These are phyloP conservation scores for Arachnomyces sp. DNA, from an alignment of 2,329 filamentous ascomycete species.

Conservation along the genomic window DNA sequence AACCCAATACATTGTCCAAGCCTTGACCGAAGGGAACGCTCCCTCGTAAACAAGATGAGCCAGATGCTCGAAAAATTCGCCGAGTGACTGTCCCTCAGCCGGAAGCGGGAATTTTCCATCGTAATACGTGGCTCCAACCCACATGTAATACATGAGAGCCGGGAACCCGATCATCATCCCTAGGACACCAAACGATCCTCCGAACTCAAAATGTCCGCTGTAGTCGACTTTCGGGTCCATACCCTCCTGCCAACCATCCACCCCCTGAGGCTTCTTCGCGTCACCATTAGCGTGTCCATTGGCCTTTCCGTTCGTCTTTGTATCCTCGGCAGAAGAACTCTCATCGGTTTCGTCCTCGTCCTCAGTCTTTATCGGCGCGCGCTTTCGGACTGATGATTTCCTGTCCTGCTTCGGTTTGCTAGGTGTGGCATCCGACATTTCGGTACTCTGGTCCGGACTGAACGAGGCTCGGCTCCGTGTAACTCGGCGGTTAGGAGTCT, in stretches of 20 bases:
- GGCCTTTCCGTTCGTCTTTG: constrained; percentile 12
- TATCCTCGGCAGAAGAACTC: constrained; percentile 14
- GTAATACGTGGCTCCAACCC: constrained; percentile 92
- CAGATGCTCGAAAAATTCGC: constrained; percentile 66
- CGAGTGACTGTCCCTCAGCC: constrained; percentile 56
- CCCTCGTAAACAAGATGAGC: constrained; percentile 67
- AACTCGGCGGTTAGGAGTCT: constrained; percentile 42
- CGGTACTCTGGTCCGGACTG: constrained; percentile 24
- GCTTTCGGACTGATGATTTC: constrained; percentile 24
- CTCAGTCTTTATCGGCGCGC: constrained; percentile 22
- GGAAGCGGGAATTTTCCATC: constrained; percentile 70
- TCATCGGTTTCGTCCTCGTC: constrained; percentile 15
- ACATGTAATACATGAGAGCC: constrained; percentile 98
- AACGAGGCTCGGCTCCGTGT: constrained; percentile 36
- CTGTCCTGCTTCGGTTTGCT: constrained; percentile 15
- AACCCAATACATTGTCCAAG: constrained; percentile 90
- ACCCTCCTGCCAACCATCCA: constrained; percentile 36
- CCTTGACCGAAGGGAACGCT: constrained; percentile 72
- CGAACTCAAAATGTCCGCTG: constrained; percentile 66
- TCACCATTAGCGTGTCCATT: constrained; percentile 19
- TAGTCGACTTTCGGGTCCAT: constrained; percentile 38
- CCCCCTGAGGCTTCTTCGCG: constrained; percentile 23
- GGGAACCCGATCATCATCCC: constrained; percentile 91
- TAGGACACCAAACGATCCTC: constrained; percentile 70
- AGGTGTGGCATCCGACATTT: constrained; percentile 20